Base-by-base conservation (phyloP, 108 stramenopile species). In the Ochromonas danica region DNA sequence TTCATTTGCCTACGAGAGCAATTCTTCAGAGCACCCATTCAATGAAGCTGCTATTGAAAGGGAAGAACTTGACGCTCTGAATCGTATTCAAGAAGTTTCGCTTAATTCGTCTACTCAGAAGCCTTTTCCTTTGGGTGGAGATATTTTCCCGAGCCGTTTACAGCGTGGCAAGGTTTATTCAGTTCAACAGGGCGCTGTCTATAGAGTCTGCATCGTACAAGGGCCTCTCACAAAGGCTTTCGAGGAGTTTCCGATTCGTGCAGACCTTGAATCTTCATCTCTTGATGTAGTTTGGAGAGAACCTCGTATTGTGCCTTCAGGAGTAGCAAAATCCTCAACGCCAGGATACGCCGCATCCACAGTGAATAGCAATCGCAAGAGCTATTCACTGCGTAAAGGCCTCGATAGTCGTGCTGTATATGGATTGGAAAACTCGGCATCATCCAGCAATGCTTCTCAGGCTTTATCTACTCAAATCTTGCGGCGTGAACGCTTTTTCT, bases 211-310 rank as follows among this genome's bases (percentile, higher is more conserved):
- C 22, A 57, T 57, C 22, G 22, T 17, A 10, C 51, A 22, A 17
- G 51, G 51, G 22, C 51, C 51, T 17, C 51, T 57, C 51, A 22
- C 22, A 10, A 57, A 70, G 67, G 67, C 67, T 14, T 70, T 31
- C 33, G 67, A 70, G 22, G 67, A 70, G 67, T 40, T 40, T 22
- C 67, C 67, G 14, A 70, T 70, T 70, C 36, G 67, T 31, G 10
- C 33, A 17, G 67, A 70, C 40, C 17, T 22, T 70, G 67, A 70
- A 70, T 10, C 36, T 10, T 17, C 17, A 17, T 38, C 67, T 22
- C 14, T 70, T 17, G 67, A 70, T 22, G 33, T 70, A 31, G 67
- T 70, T 10, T 70, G 67, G 67, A 10, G 67, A 31, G 67, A 70
- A 31, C 22, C 39, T 10, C 67, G 40, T 40, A 31, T 38, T 14